These are phyloP conservation scores for Phytophthora tubulina DNA, from an alignment of 352 stramenopile species.

Conservation along the genomic window DNA sequence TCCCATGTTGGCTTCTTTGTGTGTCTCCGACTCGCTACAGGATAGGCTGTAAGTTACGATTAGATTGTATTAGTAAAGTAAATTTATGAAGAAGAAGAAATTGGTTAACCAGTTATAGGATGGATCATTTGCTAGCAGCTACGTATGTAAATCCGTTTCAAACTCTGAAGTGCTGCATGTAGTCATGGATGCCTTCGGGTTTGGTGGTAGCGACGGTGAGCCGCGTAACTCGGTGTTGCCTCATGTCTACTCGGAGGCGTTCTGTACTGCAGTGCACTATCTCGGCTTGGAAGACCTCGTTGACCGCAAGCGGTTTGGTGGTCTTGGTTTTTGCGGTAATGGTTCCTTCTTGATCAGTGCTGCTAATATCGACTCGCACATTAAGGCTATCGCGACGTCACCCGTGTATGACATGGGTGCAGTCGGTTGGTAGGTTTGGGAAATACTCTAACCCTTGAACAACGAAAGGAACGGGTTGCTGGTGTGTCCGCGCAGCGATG, in stretches of 20 bases:
- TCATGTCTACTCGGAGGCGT: slow-evolving; percentile 18
- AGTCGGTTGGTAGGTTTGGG: slow-evolving; percentile 4
- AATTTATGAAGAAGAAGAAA: too few relatives aligned
- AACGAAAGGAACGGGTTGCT: slow-evolving; percentile 10
- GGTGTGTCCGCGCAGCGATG: slow-evolving; percentile 5
- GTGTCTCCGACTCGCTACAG: too few relatives aligned
- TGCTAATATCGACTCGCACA: slow-evolving; percentile 29
- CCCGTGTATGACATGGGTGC: slow-evolving; percentile 30
- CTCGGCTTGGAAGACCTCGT: slow-evolving; percentile 15
- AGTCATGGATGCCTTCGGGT: too few relatives aligned
- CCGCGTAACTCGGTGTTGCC: slow-evolving; percentile 11
- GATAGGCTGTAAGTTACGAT: too few relatives aligned
- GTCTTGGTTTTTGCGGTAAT: slow-evolving; percentile 24
- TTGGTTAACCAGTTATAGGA: too few relatives aligned
- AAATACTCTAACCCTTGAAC: slow-evolving; percentile 3
- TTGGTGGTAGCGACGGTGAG: background rate
- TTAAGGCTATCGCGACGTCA: slow-evolving; percentile 25
- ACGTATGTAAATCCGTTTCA: too few relatives aligned
- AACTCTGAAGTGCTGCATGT: too few relatives aligned
- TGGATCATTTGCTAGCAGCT: too few relatives aligned
- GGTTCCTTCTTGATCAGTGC: slow-evolving; percentile 24
- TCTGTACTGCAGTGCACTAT: slow-evolving; percentile 26
- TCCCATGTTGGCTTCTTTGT: too few relatives aligned
- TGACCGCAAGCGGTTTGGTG: slow-evolving; percentile 19
- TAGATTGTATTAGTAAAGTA: too few relatives aligned